A percentile compares a stretch with the other conserved stretches of the same genome.
Conservation (phyloP, 2,329 filamentous ascomycete genomes). For the Calycina herbarum region DNA sequence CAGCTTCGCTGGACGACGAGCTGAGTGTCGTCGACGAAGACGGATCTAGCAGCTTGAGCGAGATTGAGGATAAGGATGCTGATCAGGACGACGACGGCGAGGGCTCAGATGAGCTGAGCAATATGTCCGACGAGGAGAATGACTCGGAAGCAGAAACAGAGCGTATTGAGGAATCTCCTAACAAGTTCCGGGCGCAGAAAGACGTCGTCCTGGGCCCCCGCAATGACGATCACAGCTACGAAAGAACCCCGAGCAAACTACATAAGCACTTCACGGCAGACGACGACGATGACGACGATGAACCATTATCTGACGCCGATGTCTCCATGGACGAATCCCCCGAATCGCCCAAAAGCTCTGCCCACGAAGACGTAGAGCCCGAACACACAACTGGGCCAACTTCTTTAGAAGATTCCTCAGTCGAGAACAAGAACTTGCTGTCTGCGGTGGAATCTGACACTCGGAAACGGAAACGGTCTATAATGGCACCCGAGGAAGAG, state of each 20-base stretch:
- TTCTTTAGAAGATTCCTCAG: constrained; percentile 36
- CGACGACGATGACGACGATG: constrained; percentile 44
- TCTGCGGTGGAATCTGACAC: constrained; percentile 33
- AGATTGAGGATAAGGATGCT: constrained; percentile 78
- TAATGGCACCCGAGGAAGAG: constrained; percentile 38
- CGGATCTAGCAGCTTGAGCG: constrained; percentile 89
- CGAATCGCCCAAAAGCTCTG: constrained; percentile 38
- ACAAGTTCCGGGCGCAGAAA: constrained; percentile 58
- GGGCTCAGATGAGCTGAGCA: constrained; percentile 38
- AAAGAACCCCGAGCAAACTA: constrained; percentile 76
- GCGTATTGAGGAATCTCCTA: constrained; percentile 85
- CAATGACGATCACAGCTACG: constrained; percentile 54
- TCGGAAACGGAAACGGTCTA: constrained; percentile 42
- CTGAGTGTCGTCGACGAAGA: constrained; percentile 44
- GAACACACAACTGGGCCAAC: constrained; percentile 38
- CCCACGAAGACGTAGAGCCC: constrained; percentile 41
- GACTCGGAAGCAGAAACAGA: constrained; percentile 93
- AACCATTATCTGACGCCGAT: constrained; percentile 37
- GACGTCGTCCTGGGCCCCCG: constrained; percentile 61
- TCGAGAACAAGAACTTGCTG: constrained; percentile 30
- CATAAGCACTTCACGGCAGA: constrained; percentile 55
- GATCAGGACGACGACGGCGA: constrained; percentile 59
- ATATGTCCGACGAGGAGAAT: constrained; percentile 54
- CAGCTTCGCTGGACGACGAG: constrained; percentile 31
- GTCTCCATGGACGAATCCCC: constrained; percentile 41